phyloP scores from a whole-genome alignment of 225 moss, liverwort and hornwort species.

The Asterella californica region DNA sequence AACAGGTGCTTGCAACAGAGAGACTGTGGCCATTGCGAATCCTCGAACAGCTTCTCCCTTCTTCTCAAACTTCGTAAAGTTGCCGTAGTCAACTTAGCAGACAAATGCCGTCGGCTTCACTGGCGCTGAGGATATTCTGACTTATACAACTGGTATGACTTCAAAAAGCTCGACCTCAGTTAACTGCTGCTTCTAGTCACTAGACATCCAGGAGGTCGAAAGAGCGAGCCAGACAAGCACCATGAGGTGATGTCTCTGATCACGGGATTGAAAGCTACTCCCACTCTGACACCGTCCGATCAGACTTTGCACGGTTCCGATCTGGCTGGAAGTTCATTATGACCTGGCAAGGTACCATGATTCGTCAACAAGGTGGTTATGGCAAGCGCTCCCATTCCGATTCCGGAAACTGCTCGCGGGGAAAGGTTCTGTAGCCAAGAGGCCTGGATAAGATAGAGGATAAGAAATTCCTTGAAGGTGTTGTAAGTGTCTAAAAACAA shows the following conservation, averaged over 20 bases:
- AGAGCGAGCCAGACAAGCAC: neutral
- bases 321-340: neutral
- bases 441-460: constrained; percentile 17
- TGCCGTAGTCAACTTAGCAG: neutral
- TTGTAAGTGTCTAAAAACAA: neutral
- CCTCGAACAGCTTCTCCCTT: too few relatives aligned
- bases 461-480: constrained; percentile 10
- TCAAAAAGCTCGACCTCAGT: neutral
- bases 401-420: neutral
- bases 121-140: neutral
- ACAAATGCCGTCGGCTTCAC: neutral
- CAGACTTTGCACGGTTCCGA: neutral
- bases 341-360: constrained; percentile 3
- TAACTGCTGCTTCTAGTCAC: neutral
- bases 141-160: neutral
- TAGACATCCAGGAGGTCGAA: neutral
- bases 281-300: neutral
- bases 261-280: neutral
- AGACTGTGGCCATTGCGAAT: constrained; percentile 9
- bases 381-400: neutral
- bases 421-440: neutral
- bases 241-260: neutral
- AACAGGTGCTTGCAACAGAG: neutral
- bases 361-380: neutral
- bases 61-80: neutral